Evolutionary conservation across 345 rosid species (phyloP), one percentile per base, ranked within the genome.

Genomic region (Streptanthus diversifolius): DNA sequence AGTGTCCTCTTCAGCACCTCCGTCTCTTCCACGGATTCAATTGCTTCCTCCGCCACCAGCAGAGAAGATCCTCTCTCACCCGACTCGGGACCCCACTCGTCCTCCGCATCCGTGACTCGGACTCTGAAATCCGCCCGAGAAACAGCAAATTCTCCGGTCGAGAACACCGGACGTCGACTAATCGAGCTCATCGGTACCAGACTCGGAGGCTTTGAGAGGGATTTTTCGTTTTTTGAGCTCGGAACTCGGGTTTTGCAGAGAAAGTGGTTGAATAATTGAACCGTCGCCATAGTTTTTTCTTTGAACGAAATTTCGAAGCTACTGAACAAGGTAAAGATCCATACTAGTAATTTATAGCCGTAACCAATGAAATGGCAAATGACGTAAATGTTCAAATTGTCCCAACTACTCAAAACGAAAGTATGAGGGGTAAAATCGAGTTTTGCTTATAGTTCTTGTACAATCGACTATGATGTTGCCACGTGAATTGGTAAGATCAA

Each of bases 1-100:
- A 93, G 49, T 41, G 77, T 79, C 66, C 76, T 85, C 87, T 90
- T 90, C 63, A 93, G 79, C 37, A 21, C 44, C 65, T 86, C 85
- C 12, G 82, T 81, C 84, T 88, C 97, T 17, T 60, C 43, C 63
- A 57, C 71, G 32, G 78, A 79, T 44, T 77, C 73, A 11, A 79
- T 83, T 52, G 82, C 85, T 47, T 75, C 75, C 57, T 77, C 81
- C 35, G 73, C 89, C 73, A 78, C 44, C 14, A 58, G 71, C 48
- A 45, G 76, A 14, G 77, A 79, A 0, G 70, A 44, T 59, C 73
- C 77, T 49, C 3, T 81, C 24, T 37, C 83, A 0, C 21, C 68
- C 5, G 33, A 11, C 48, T 73, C 88, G 0, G 77, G 47, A 12
- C 66, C 82, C 80, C 70, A 44, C 54, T 78, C 83, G 17, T 78